phyloP scores from a whole-genome alignment of 2,329 filamentous ascomycete genomes.

The Fusarium tricinctum region DNA sequence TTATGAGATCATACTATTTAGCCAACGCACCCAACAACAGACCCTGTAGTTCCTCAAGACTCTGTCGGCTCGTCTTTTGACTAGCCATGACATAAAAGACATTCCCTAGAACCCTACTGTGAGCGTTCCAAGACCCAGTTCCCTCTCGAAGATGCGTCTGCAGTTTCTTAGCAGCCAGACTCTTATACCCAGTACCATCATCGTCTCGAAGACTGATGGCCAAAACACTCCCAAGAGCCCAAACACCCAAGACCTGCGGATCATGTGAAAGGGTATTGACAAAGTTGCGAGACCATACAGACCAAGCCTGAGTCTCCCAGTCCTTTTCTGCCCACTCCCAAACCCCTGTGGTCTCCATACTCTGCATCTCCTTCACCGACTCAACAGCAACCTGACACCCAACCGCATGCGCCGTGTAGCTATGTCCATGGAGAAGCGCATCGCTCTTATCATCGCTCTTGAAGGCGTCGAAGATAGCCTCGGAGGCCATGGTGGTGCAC shows the following conservation, averaged over 20 bases:
- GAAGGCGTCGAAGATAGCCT: constrained; percentile 80
- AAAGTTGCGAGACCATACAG: constrained; percentile 76
- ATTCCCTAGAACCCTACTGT: constrained; percentile 69
- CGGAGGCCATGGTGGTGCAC: constrained; percentile 80
- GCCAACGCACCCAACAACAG: constrained; percentile 36
- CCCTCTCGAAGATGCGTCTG: constrained; percentile 55
- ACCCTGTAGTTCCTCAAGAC: constrained; percentile 43
- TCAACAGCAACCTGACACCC: constrained; percentile 84
- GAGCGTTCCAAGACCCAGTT: constrained; percentile 62
- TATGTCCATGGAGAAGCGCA: constrained; percentile 85
- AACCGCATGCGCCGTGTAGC: constrained; percentile 86
- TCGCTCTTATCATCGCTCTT: constrained; percentile 80
- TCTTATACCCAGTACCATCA: constrained; percentile 62
- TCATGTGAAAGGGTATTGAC: constrained; percentile 71
- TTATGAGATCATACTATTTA: constrained; percentile 22
- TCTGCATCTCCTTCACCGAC: constrained; percentile 70
- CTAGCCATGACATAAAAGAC: constrained; percentile 71
- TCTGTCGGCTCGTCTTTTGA: constrained; percentile 58
- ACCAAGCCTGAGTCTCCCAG: constrained; percentile 65
- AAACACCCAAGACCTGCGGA: constrained; percentile 71
- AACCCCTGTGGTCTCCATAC: constrained; percentile 67
- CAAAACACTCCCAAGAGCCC: constrained; percentile 81
- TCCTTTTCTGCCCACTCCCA: constrained; percentile 62
- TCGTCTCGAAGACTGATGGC: constrained; percentile 69
- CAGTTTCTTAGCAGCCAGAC: constrained; percentile 60